Percentiles rank a stretch among this genome's conserved stretches.
Evolutionary conservation across 2,329 filamentous ascomycete species (phyloP).

Genomic region (Fusarium sp.): DNA sequence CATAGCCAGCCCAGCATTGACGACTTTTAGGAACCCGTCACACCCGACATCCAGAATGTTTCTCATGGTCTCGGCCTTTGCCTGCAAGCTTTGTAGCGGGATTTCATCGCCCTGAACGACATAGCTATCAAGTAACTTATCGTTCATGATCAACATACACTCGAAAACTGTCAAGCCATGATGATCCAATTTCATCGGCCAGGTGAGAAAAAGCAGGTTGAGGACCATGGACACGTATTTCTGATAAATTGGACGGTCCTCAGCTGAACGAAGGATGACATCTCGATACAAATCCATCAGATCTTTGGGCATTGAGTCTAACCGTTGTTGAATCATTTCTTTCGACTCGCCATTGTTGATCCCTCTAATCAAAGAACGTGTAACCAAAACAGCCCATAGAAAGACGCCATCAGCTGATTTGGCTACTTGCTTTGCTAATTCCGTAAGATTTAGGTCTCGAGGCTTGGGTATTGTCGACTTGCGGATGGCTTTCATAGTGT

Average conservation of each 20-base stretch:
- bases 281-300: slow-evolving; percentile 1
- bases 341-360: slow-evolving; percentile 5
- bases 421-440: not conserved
- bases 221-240: not conserved
- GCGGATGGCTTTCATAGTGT: not conserved
- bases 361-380: slow-evolving; percentile 3
- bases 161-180: not conserved
- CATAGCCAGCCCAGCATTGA: rapidly evolving
- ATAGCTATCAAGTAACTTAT: not conserved
- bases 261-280: not conserved
- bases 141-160: not conserved
- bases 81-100: rapidly evolving
- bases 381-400: slow-evolving; percentile 12
- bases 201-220: not conserved
- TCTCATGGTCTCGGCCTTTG: not conserved
- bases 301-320: not conserved
- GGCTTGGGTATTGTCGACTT: not conserved
- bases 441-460: rapidly evolving
- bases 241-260: not conserved
- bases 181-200: too few species aligned
- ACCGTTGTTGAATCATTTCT: not conserved
- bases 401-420: not conserved
- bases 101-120: too few species aligned
- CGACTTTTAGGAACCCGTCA: not conserved
- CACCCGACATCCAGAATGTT: not conserved